phyloP scores from a whole-genome alignment of 2,329 filamentous ascomycete genomes.

The Nemania diffusa region DNA sequence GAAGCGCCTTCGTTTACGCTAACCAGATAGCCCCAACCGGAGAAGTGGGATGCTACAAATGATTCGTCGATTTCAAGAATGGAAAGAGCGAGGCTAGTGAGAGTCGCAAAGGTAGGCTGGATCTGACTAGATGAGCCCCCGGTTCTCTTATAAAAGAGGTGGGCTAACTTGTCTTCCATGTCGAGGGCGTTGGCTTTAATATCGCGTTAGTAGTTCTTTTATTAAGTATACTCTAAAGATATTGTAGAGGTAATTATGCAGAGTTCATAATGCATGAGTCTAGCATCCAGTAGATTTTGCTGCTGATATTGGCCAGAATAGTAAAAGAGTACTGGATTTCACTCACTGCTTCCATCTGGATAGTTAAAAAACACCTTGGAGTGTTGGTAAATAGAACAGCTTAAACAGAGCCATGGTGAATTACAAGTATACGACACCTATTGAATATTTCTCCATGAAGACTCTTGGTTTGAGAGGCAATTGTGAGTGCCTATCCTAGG shows the following conservation, averaged over 20 bases:
- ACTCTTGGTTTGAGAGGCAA: constrained; percentile 8
- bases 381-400: background rate
- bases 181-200: background rate
- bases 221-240: background rate
- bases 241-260: background rate
- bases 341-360: constrained; percentile 10
- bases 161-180: constrained; percentile 18
- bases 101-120: background rate
- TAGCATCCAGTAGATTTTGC: background rate
- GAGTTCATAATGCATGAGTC: background rate
- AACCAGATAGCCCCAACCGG: background rate
- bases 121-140: background rate
- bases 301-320: background rate
- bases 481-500: constrained; percentile 10
- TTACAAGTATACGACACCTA: constrained; percentile 19
- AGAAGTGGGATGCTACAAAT: constrained; percentile 4
- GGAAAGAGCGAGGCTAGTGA: constrained; percentile 6
- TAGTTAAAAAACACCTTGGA: constrained; percentile 20
- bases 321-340: background rate
- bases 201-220: background rate
- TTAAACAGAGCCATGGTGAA: background rate
- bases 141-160: background rate
- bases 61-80: constrained; percentile 15
- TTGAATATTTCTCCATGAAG: constrained; percentile 13
- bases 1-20: constrained; percentile 3